Evolutionary conservation across 768 basidiomycete species (phyloP), one percentile per base, ranked within the genome.

Genomic region (Lyophyllum atratum): DNA sequence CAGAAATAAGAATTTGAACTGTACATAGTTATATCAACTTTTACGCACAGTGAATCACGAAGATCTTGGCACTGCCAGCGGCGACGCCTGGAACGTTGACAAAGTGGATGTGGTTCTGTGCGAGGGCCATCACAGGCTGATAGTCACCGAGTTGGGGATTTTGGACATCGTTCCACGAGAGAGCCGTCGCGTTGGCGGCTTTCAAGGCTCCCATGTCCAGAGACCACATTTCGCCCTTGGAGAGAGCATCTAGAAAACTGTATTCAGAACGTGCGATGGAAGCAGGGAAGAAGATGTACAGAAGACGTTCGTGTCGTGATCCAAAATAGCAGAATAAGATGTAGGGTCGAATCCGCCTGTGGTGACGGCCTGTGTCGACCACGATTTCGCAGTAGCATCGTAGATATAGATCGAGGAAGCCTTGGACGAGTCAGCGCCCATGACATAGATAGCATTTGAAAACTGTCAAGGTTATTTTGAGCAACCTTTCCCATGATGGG

Each of bases 221-320:
- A 43, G 80, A 82, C 64, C 75, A 93, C 2, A 95, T 56, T 52
- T 82, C 83, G 44, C 80, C 84, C 1, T 82, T 74, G 4, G 88
- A 88, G 56, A 90, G 74, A 0, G 86, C 89, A 70, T 92, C 90
- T 89, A 31, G 40, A n/a, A 28, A 21, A 45, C 34, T 14, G 15
- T 54, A 15, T 29, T 52, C 37, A 49, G 59, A 28, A 57, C 15
- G 2, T 51, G 26, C 12, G 52, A 4, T 34, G 11, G 44, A 33
- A 15, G 37, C 48, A 44, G 28, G 39, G 24, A 21, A 45, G 52
- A 43, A 51, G 51, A 72, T 79, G 61, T 70, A 90, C 89, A 95
- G 74, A 97, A 89, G 58, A 89, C 85, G 59, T 96, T 95, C 49
- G 95, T 98, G 70, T 98, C 95, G 61, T 96, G 95, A 74, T 98